A percentile compares a stretch with the other conserved stretches of the same genome.
Conservation (phyloP, 345 rosid genomes). For the Eucalyptus leucophloia region DNA sequence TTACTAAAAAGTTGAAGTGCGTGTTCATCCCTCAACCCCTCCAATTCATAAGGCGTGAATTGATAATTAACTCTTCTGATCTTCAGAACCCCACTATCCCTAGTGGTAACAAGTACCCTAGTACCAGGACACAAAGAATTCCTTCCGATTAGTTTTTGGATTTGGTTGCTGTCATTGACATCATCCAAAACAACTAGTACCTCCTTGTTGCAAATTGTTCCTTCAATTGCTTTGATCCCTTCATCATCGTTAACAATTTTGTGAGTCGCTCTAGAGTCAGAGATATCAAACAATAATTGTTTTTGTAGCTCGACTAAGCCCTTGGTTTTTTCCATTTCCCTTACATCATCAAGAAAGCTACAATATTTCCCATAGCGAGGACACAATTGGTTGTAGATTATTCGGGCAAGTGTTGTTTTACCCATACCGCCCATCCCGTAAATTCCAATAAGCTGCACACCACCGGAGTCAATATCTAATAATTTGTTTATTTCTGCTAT, state of each 20-base stretch:
- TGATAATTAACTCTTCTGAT: accelerated
- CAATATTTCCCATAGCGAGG: accelerated
- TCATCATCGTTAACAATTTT: accelerated
- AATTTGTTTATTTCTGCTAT: too few species aligned
- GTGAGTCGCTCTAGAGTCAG: accelerated
- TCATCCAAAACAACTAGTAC: neutral
- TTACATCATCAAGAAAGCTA: neutral
- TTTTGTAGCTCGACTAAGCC: accelerated
- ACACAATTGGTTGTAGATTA: accelerated
- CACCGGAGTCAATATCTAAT: too few species aligned
- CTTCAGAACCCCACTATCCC: accelerated
- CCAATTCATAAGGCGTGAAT: accelerated
- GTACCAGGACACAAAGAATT: accelerated
- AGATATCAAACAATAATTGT: neutral
- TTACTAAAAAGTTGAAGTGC: neutral
- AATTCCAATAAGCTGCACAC: neutral
- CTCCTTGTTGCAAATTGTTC: neutral
- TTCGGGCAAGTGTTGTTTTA: neutral
- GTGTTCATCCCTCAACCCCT: accelerated
- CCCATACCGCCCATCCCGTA: neutral
- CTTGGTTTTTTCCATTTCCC: accelerated
- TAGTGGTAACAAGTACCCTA: neutral
- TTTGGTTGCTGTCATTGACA: accelerated
- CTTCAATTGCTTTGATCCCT: accelerated
- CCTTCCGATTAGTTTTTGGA: accelerated